Percentiles rank a stretch among this genome's conserved stretches.
These are phyloP conservation scores for Cyberlindnera suaveolens DNA, from an alignment of 805 yeast genomes.

Conservation along the genomic window DNA sequence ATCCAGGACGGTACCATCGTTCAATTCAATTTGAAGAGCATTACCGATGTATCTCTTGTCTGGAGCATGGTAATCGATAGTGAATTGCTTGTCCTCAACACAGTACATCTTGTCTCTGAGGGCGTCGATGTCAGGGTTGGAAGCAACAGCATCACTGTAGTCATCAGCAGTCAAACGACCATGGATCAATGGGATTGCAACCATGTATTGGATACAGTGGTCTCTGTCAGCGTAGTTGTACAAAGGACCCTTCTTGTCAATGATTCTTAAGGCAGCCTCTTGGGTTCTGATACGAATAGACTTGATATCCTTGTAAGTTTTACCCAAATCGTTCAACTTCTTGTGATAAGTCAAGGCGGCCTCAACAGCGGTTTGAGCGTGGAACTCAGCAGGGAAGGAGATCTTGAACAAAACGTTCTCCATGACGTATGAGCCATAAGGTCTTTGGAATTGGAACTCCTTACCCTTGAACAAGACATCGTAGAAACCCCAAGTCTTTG, in stretches of 20 bases:
- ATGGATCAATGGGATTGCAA: constrained; percentile 47
- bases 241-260: constrained; percentile 53
- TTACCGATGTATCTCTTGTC: constrained; percentile 53
- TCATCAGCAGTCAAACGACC: constrained; percentile 56
- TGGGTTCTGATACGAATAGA: constrained; percentile 47
- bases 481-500: constrained; percentile 58
- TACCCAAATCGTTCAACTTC: constrained; percentile 33
- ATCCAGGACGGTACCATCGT: constrained; percentile 47
- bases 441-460: constrained; percentile 47
- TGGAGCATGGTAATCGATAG: constrained; percentile 50
- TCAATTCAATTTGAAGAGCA: constrained; percentile 42
- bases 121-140: constrained; percentile 45
- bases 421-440: constrained; percentile 53
- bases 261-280: constrained; percentile 55
- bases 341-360: constrained; percentile 43
- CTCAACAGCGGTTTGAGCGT: constrained; percentile 60
- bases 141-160: constrained; percentile 44
- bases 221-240: constrained; percentile 61
- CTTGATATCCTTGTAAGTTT: constrained; percentile 42
- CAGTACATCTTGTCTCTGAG: constrained; percentile 50
- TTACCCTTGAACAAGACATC: constrained; percentile 52
- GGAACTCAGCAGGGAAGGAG: constrained; percentile 61
- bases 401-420: constrained; percentile 56
- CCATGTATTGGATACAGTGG: constrained; percentile 61
- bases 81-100: constrained; percentile 42